Evolutionary conservation across 169 alveolate species (phyloP).

Genomic region (Cryptosporidium xiaoi): DNA sequence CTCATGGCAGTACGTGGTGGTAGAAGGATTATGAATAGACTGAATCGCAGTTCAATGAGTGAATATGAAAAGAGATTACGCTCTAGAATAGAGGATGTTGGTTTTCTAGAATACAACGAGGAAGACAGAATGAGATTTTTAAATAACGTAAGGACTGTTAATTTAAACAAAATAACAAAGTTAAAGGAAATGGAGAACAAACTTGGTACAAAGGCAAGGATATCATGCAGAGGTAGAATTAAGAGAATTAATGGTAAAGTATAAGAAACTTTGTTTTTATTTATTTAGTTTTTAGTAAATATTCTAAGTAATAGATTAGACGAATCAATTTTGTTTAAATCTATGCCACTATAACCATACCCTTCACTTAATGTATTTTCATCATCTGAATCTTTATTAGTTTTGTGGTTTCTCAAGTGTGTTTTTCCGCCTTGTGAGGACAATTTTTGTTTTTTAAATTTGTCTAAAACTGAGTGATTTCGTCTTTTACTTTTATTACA

Average conservation of each 20-base stretch:
- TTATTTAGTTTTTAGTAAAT: conserved; percentile 22
- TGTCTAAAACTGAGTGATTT: no score
- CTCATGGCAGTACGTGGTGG: conserved; percentile 69
- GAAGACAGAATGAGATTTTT: conserved; percentile 16
- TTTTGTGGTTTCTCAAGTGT: conserved; percentile 7
- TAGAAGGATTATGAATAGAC: conserved; percentile 41
- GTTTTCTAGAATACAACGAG: conserved; percentile 38
- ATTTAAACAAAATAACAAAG: conserved; percentile 2
- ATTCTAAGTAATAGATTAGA: conserved; percentile 37
- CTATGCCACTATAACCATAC: no score
- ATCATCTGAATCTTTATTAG: not conserved
- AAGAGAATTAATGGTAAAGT: not conserved
- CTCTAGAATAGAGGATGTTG: conserved; percentile 19
- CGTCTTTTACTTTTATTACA: not conserved
- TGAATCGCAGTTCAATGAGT: conserved; percentile 4
- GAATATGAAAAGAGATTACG: conserved; percentile 23
- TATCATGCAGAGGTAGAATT: conserved; percentile 45
- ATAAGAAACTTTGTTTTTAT: not conserved
- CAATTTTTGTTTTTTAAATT: not conserved
- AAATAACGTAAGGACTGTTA: not conserved
- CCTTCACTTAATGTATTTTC: not conserved
- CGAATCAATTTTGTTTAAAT: conserved; percentile 14
- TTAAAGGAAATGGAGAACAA: conserved; percentile 23
- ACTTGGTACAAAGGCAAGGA: conserved; percentile 12
- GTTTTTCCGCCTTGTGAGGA: conserved; percentile 64